A percentile compares a stretch with the other conserved stretches of the same genome.
Conservation (phyloP, 495 filamentous ascomycete genomes). For the Aspergillus haitiensis region DNA sequence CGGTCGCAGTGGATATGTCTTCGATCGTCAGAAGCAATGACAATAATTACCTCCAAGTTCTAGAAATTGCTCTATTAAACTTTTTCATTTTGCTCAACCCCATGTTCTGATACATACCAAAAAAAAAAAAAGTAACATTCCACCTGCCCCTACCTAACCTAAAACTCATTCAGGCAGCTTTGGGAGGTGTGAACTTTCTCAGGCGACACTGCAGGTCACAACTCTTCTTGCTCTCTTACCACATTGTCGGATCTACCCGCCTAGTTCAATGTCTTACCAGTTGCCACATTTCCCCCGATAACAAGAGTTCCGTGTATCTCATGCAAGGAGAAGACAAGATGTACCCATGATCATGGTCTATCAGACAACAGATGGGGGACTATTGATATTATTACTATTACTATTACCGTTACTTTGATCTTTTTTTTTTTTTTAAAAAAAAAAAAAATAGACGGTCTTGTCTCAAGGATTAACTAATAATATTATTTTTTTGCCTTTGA, state of each 20-base stretch:
- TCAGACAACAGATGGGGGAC: constrained; percentile 1
- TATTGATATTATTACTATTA: too few relatives aligned
- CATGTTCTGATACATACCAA: too few relatives aligned
- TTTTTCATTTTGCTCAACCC: too few relatives aligned
- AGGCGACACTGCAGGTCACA: too few relatives aligned
- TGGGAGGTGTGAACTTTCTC: too few relatives aligned
- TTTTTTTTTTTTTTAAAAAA: too few relatives aligned
- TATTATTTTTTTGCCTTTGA: neutral
- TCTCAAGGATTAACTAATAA: neutral
- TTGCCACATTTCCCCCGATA: neutral
- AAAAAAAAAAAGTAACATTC: neutral
- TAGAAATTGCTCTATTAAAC: too few relatives aligned
- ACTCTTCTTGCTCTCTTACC: constrained; percentile 16
- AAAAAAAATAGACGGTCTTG: neutral
- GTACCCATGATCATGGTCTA: neutral
- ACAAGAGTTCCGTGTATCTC: neutral
- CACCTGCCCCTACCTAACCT: neutral
- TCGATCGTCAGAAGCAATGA: too few relatives aligned
- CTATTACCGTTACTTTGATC: too few relatives aligned
- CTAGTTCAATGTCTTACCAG: constrained; percentile 1
- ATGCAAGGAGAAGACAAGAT: too few relatives aligned
- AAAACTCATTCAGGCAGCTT: neutral
- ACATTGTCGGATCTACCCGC: constrained; percentile 25
- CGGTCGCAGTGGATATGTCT: too few relatives aligned
- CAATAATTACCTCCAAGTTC: too few relatives aligned